phyloP scores from a whole-genome alignment of 331 rosid genomes.

The Telfairia occidentalis region DNA sequence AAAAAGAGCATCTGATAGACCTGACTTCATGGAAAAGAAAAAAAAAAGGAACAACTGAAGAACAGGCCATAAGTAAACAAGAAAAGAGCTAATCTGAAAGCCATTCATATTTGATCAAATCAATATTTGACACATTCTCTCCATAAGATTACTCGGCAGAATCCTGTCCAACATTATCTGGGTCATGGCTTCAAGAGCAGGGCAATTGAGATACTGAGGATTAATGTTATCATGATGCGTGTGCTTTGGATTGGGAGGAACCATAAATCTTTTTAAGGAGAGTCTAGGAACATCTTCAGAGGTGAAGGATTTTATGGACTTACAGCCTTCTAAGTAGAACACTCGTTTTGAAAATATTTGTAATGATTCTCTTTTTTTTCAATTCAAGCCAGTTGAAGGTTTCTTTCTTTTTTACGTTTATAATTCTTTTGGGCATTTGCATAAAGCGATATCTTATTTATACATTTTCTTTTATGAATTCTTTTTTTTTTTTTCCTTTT shows the following conservation, averaged over 20 bases:
- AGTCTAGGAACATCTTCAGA: neutral
- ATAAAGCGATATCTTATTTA: neutral
- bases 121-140: neutral
- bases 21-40: conserved; percentile 83
- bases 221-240: neutral
- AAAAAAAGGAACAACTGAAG: conserved; percentile 61
- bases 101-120: neutral
- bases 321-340: neutral
- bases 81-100: conserved; percentile 27
- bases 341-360: neutral
- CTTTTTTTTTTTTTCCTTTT: neutral
- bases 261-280: neutral
- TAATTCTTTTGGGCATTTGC: neutral
- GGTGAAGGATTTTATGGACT: neutral
- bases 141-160: neutral
- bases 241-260: neutral
- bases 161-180: neutral
- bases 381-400: neutral
- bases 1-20: conserved; percentile 84
- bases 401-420: neutral
- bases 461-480: neutral
- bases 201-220: neutral
- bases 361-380: neutral
- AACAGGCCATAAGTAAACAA: conserved; percentile 46
- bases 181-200: neutral